A percentile compares a stretch with the other conserved stretches of the same genome.
These are phyloP conservation scores for Yamadazyma kanchanaburiensis DNA, from an alignment of 1,139 yeast species.

Conservation along the genomic window DNA sequence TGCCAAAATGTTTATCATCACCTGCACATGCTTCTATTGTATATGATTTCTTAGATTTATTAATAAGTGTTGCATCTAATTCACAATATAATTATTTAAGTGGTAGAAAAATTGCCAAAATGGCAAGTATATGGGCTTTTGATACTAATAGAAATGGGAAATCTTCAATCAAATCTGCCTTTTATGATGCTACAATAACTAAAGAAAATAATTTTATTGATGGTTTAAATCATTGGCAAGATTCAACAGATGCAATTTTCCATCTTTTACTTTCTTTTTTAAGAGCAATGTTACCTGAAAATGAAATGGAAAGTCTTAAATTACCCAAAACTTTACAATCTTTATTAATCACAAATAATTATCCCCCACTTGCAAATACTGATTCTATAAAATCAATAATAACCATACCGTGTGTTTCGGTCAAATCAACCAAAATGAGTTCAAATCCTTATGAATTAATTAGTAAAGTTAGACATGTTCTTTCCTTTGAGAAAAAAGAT, in stretches of 20 bases:
- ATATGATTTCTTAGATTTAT: constrained; percentile 77
- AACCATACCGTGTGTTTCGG: constrained; percentile 58
- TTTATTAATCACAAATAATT: constrained; percentile 57
- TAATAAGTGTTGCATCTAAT: constrained; percentile 79
- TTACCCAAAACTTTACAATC: constrained; percentile 65
- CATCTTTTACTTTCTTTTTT: constrained; percentile 76
- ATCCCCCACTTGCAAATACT: constrained; percentile 53
- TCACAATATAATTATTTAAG: constrained; percentile 75
- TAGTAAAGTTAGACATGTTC: constrained; percentile 59
- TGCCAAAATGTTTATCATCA: constrained; percentile 81
- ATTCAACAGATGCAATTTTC: constrained; percentile 82
- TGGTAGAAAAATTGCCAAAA: constrained; percentile 74
- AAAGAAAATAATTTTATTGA: constrained; percentile 52
- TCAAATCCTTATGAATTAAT: constrained; percentile 38
- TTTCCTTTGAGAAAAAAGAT: constrained; percentile 69
- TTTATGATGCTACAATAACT: constrained; percentile 39
- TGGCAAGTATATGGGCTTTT: constrained; percentile 92
- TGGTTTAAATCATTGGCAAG: constrained; percentile 75
- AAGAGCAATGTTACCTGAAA: constrained; percentile 74
- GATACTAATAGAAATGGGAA: constrained; percentile 18
- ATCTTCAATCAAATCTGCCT: constrained; percentile 20
- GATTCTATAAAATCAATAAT: constrained; percentile 37
- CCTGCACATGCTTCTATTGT: constrained; percentile 89
- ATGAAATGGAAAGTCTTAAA: constrained; percentile 51
- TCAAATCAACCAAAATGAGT: constrained; percentile 62